These are phyloP conservation scores for Pseudogymnoascus sp. DNA, from an alignment of 2,329 filamentous ascomycete genomes.

Conservation along the genomic window DNA sequence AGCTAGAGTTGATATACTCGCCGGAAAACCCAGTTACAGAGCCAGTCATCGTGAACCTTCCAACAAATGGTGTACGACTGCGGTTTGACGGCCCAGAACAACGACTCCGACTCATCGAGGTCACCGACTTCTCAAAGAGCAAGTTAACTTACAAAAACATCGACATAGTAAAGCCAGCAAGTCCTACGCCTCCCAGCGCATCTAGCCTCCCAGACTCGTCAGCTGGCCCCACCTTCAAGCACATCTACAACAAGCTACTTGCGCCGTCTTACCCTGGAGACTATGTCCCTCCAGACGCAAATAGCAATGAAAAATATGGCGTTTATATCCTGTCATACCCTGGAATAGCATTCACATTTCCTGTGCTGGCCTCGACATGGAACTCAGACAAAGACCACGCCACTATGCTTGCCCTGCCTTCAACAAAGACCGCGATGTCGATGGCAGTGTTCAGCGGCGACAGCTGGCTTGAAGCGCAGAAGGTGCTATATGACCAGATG, in stretches of 20 bases:
- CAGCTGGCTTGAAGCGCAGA: conserved; percentile 80
- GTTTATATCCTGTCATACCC: conserved; percentile 91
- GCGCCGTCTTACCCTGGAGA: conserved; percentile 92
- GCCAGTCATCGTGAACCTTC: conserved; percentile 68
- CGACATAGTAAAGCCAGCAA: conserved; percentile 63
- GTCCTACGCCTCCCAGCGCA: conserved; percentile 24
- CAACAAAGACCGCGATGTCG: conserved; percentile 67
- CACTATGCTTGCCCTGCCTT: conserved; percentile 70
- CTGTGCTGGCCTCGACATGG: conserved; percentile 66
- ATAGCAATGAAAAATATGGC: conserved; percentile 49
- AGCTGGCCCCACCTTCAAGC: conserved; percentile 69
- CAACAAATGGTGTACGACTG: conserved; percentile 78
- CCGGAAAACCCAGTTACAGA: conserved; percentile 64
- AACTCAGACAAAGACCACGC: conserved; percentile 75
- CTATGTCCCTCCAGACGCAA: conserved; percentile 60
- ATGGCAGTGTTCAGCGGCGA: conserved; percentile 88
- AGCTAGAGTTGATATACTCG: conserved; percentile 76
- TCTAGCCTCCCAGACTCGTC: conserved; percentile 29
- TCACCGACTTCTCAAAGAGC: conserved; percentile 81
- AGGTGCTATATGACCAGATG: conserved; percentile 65
- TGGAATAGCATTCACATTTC: conserved; percentile 87
- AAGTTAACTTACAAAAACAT: conserved; percentile 74
- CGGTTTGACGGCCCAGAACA: conserved; percentile 94
- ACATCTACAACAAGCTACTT: conserved; percentile 88
- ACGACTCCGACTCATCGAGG: conserved; percentile 80